Percentiles rank a stretch among this genome's conserved stretches.
Conservation (phyloP, 176 grass and related monocot genomes). For the Tuctoria greenei region DNA sequence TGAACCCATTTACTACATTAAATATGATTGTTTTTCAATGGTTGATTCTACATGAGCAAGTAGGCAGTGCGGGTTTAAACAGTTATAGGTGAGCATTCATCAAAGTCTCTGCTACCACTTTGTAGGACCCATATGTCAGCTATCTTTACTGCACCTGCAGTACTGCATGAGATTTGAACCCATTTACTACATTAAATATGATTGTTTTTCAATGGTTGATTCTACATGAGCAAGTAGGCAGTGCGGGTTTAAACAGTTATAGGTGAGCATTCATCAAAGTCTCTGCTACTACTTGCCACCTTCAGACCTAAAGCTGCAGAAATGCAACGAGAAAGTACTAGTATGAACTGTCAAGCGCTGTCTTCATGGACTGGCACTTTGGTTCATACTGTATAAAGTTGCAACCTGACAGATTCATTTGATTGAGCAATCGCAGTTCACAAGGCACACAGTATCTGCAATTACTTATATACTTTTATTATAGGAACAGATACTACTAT, state of each 20-base stretch:
- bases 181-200: background rate
- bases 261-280: constrained; percentile 30
- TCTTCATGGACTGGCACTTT: too few species aligned
- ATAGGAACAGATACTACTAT: background rate
- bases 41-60: background rate
- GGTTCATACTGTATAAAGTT: constrained; percentile 8
- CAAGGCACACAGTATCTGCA: constrained; percentile 25
- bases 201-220: background rate
- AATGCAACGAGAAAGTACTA: constrained; percentile 12
- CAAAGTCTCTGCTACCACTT: background rate
- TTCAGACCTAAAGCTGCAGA: constrained; percentile 28
- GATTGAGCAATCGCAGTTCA: constrained; percentile 14
- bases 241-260: background rate
- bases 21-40: background rate
- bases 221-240: background rate
- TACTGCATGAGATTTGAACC: too few species aligned
- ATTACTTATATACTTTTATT: background rate
- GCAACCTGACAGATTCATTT: constrained; percentile 8
- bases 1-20: background rate
- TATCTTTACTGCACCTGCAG: too few species aligned
- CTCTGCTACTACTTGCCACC: background rate
- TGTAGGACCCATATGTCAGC: too few species aligned
- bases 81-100: constrained; percentile 32
- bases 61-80: background rate
- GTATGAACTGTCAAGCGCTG: background rate